Base-by-base conservation (phyloP, 306 rosid genomes). In the Canavalia ensiformis region DNA sequence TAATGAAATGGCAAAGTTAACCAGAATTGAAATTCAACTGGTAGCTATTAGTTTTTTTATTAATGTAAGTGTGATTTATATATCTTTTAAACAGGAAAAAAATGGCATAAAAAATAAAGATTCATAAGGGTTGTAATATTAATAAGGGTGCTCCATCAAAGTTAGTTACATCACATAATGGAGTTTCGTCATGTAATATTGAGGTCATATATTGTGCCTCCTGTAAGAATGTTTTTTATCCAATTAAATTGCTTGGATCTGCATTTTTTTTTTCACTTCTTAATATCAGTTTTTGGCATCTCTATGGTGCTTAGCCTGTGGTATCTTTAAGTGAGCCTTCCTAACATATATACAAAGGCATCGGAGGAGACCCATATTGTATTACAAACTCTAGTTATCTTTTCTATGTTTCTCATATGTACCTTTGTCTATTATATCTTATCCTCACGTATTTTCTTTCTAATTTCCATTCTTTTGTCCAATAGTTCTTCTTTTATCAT, bases 1-100 rank as follows among this genome's bases (percentile, higher is more conserved):
- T 82, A 49, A 37, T 45, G 7, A 81, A 75, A 46, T 80, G 74
- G 83, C 47, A 11, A 55, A 18, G 60, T 55, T 54, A 44, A 78
- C 72, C 60, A 54, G 42, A 72, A 77, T 45, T 77, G 68, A 50
- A 76, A 50, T 57, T 66, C 69, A 66, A 56, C 41, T 52, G 13
- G 7, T 65, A 77, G 59, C 10, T 50, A 28, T 68, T 84, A 18
- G 25, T 18, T 18, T 18, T 18, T 18, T 18, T 18, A 68, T 80
- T 70, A 45, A n/a, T 66, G 45, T 82, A 58, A 37, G 74, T 68
- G 25, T 35, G 18, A 33, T 55, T 65, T 18, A 18, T 75, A 10
- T 41, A 78, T 57, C 35, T 44, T 68, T 56, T 70, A 57, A 46
- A 45, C 70, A 41, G 51, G 63, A 30, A 75, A 52, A 47, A 41